Evolutionary conservation across 2,329 filamentous ascomycete genomes (phyloP), one percentile per base, ranked within the genome.

Genomic region (Botrytis sinoallii): DNA sequence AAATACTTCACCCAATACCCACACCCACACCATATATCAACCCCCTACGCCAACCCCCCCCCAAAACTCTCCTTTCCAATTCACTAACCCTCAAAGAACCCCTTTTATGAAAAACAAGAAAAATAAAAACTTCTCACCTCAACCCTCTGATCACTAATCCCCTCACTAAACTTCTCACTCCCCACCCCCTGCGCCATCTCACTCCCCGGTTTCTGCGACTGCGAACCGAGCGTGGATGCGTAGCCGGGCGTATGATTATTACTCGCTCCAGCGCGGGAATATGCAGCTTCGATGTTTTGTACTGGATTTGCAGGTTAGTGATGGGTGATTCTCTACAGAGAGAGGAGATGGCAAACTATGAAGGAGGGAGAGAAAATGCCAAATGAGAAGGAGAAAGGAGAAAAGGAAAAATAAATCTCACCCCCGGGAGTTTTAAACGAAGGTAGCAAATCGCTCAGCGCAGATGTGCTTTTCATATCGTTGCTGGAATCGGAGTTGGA

Each of bases 251-350:
- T 77, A n/a, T 77, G 75, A 35, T 78, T 42, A 38, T 74, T 74
- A 16, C 73, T 73, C 14, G 75, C 79, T 38, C 78, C 78, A 0
- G 77, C 78, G 64, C 76, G 70, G 44, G 70, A 75, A 32, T 78
- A 79, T 25, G 77, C 75, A 8, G 69, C 68, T 64, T 79, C 78
- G 29, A 79, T 78, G 8, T 78, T 77, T 65, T 72, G 64, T 10
- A 77, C 74, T 79, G 42, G 73, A 16, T 22, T 3, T 29, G 6
- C 9, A n/a, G 14, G 42, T 40, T 25, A 52, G 59, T 25, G 8
- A 20, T 59, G 9, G 10, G 5, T 61, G 25, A 20, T 25, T 3
- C 4, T 9, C 3, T 8, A 20, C 9, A 32, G 55, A 35, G 18
- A 22, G 18, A 22, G 1, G 9, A 32, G 32, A 32, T 32, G 32